Evolutionary conservation across 345 rosid species (phyloP).

Genomic region (Rhodamnia argentea): DNA sequence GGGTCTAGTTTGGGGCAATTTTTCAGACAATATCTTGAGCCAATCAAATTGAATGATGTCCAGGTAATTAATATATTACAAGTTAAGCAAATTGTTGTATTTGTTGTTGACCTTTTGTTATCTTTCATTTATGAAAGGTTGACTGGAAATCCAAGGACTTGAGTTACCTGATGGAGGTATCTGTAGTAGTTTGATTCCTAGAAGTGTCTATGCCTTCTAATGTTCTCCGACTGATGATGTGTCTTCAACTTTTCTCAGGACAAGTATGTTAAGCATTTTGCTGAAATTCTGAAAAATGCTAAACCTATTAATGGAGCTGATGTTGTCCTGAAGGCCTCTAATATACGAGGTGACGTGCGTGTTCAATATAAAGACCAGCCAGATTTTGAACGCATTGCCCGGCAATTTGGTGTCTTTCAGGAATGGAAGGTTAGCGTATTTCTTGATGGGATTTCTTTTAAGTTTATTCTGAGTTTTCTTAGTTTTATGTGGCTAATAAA

Average conservation of each 20-base stretch:
- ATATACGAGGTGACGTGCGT: conserved; percentile 61
- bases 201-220: not conserved
- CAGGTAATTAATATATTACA: conserved; percentile 29
- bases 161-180: conserved; percentile 87
- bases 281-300: conserved; percentile 57
- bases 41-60: conserved; percentile 87
- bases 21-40: conserved; percentile 75
- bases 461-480: not conserved
- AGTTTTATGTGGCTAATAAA: not conserved
- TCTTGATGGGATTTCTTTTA: not conserved
- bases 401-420: conserved; percentile 79
- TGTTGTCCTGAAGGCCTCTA: conserved; percentile 54
- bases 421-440: conserved; percentile 84
- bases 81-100: not conserved
- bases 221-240: not conserved
- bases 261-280: conserved; percentile 49
- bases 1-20: conserved; percentile 98
- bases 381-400: conserved; percentile 71
- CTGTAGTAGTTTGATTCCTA: not conserved
- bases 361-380: conserved; percentile 57
- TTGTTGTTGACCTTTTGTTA: conserved; percentile 1
- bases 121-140: conserved; percentile 30
- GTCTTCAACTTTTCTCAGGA: conserved; percentile 33
- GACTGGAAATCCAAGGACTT: conserved; percentile 84
- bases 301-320: conserved; percentile 55